Percentiles rank a stretch among this genome's conserved stretches.
These are phyloP conservation scores for Handroanthus guayacan DNA, from an alignment of 257 asterid genomes.

Conservation along the genomic window DNA sequence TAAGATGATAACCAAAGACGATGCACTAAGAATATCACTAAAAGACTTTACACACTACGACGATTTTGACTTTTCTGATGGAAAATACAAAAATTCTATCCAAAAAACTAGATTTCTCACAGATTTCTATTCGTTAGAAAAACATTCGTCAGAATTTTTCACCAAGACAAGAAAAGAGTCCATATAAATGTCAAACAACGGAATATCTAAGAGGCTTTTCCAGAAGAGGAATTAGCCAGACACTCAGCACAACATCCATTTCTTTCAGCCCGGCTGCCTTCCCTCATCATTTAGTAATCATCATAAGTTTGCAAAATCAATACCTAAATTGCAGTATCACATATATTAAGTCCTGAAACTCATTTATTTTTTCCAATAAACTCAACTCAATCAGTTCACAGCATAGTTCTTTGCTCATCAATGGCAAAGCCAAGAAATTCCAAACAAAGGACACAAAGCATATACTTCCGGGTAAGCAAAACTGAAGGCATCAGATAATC, in stretches of 20 bases:
- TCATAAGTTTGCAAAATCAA: neutral
- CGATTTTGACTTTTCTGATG: too few relatives aligned
- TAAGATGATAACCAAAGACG: neutral
- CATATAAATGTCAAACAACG: slow-evolving; percentile 5
- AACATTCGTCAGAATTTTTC: too few relatives aligned
- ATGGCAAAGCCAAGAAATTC: too few relatives aligned
- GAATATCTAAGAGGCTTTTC: slow-evolving; percentile 47
- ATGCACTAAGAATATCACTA: neutral
- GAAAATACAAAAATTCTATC: too few relatives aligned
- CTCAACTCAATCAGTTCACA: neutral
- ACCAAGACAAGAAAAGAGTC: neutral
- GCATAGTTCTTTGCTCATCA: neutral
- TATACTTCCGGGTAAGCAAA: too few relatives aligned
- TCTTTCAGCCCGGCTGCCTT: slow-evolving; percentile 95
- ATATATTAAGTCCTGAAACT: too few relatives aligned
- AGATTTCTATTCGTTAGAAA: too few relatives aligned
- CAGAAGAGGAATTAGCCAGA: slow-evolving; percentile 66
- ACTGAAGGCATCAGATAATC: slow-evolving; percentile 44
- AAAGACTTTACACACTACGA: neutral
- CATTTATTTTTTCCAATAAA: too few relatives aligned
- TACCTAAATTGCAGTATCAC: neutral
- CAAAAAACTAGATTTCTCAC: too few relatives aligned
- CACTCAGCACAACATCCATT: slow-evolving; percentile 89
- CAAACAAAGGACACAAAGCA: neutral
- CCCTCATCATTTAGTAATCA: slow-evolving; percentile 53